Evolutionary conservation across 2,329 filamentous ascomycete genomes (phyloP).

Genomic region (Xylariales sp.): DNA sequence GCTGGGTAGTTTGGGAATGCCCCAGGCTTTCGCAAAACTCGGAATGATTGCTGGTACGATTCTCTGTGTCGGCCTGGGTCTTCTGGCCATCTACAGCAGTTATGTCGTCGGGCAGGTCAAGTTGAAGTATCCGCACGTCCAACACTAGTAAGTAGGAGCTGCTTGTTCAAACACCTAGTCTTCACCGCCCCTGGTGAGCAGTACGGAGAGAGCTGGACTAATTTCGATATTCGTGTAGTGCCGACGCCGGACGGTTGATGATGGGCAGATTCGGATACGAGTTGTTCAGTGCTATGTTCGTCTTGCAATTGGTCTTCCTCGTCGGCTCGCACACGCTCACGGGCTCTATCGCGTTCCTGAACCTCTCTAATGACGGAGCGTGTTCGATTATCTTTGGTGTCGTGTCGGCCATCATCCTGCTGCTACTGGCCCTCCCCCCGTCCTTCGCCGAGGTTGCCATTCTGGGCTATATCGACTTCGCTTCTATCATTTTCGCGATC

Average conservation of each 20-base stretch:
- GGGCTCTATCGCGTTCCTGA: conserved; percentile 71
- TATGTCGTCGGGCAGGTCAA: conserved; percentile 60
- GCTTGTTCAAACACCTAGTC: background rate
- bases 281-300: conserved; percentile 64
- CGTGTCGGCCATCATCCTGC: conserved; percentile 65
- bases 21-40: conserved; percentile 63
- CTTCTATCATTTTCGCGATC: conserved; percentile 68
- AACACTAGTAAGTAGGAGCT: conserved; percentile 45
- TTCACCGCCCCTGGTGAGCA: background rate
- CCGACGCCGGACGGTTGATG: conserved; percentile 68
- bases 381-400: conserved; percentile 70
- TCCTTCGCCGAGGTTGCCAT: conserved; percentile 69
- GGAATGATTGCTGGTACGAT: conserved; percentile 65
- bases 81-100: conserved; percentile 61
- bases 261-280: conserved; percentile 65
- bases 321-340: conserved; percentile 72
- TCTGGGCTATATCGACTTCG: conserved; percentile 68
- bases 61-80: conserved; percentile 56
- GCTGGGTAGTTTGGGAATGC: conserved; percentile 64
- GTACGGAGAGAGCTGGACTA: conserved; percentile 12
- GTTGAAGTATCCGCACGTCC: conserved; percentile 48
- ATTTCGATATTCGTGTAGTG: conserved; percentile 42
- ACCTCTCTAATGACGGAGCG: conserved; percentile 64
- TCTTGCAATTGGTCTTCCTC: conserved; percentile 71
- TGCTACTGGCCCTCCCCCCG: conserved; percentile 66